A percentile compares a stretch with the other conserved stretches of the same genome.
Evolutionary conservation across 176 grass and related monocot genomes (phyloP).

Genomic region (Paspalum notatum): DNA sequence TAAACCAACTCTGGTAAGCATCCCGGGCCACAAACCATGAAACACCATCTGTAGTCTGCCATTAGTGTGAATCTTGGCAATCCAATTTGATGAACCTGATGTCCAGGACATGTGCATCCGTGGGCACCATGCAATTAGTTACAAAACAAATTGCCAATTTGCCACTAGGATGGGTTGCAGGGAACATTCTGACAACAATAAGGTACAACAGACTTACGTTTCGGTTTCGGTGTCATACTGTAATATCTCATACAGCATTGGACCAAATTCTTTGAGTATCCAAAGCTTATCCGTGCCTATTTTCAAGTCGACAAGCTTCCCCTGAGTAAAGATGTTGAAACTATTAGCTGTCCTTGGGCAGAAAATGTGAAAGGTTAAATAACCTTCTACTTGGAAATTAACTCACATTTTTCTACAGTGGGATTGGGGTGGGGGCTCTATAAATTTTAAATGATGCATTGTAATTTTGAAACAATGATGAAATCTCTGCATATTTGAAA

Average conservation of each 20-base stretch:
- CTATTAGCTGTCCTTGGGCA: constrained; percentile 14
- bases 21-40: too few species aligned
- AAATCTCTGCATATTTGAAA: too few species aligned
- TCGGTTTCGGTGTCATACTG: constrained; percentile 61
- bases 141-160: neutral
- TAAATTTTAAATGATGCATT: too few species aligned
- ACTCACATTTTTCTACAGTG: constrained; percentile 1
- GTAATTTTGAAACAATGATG: too few species aligned
- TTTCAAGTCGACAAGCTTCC: constrained; percentile 80
- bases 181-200: constrained; percentile 33
- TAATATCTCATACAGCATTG: constrained; percentile 76
- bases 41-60: too few species aligned
- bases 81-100: too few species aligned
- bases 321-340: constrained; percentile 52
- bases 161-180: constrained; percentile 21
- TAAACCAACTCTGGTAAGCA: too few species aligned
- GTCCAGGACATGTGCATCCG: too few species aligned
- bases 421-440: neutral
- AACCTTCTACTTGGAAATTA: constrained; percentile 8
- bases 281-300: constrained; percentile 76
- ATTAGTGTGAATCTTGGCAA: too few species aligned
- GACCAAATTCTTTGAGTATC: constrained; percentile 91
- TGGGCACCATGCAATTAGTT: neutral
- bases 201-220: constrained; percentile 56
- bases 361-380: neutral